Evolutionary conservation across 2,329 filamentous ascomycete genomes (phyloP).

Genomic region (Pestalotiopsis sp.): DNA sequence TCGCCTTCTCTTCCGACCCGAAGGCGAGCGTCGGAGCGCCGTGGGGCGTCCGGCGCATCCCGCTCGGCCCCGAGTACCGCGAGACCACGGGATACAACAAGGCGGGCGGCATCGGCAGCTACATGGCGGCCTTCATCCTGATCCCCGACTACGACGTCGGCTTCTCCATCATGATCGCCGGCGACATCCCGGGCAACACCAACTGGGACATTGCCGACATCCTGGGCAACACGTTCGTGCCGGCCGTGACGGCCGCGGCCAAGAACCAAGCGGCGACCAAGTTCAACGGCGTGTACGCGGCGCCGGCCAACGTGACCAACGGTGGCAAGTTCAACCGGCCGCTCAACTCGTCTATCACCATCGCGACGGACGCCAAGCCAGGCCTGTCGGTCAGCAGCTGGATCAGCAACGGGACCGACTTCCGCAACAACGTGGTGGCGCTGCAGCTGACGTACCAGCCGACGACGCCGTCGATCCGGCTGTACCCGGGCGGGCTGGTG

Average conservation of each 20-base stretch:
- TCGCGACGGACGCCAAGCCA: conserved; percentile 30
- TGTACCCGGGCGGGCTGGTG: conserved; percentile 35
- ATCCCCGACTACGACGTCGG: conserved; percentile 46
- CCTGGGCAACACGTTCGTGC: conserved; percentile 30
- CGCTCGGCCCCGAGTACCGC: conserved; percentile 28
- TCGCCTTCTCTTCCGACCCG: conserved; percentile 40
- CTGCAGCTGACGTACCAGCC: conserved; percentile 28
- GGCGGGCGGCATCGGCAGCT: conserved; percentile 41
- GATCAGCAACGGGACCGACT: conserved; percentile 36
- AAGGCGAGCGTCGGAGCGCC: conserved; percentile 39
- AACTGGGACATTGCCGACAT: conserved; percentile 32
- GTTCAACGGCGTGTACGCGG: conserved; percentile 30
- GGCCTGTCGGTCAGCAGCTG: conserved; percentile 32
- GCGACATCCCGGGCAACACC: conserved; percentile 29
- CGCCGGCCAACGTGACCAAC: conserved; percentile 17
- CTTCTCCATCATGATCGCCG: conserved; percentile 41
- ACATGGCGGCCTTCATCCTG: conserved; percentile 40
- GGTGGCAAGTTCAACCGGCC: background rate
- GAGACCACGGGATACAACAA: conserved; percentile 45
- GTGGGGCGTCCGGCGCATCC: conserved; percentile 37
- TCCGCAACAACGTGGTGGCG: conserved; percentile 24
- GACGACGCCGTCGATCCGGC: conserved; percentile 29
- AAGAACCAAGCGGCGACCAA: conserved; percentile 28
- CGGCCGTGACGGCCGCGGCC: conserved; percentile 31
- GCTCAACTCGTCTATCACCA: conserved; percentile 33